Base-by-base conservation (phyloP, 495 filamentous ascomycete genomes). In the Penicillium soppii region DNA sequence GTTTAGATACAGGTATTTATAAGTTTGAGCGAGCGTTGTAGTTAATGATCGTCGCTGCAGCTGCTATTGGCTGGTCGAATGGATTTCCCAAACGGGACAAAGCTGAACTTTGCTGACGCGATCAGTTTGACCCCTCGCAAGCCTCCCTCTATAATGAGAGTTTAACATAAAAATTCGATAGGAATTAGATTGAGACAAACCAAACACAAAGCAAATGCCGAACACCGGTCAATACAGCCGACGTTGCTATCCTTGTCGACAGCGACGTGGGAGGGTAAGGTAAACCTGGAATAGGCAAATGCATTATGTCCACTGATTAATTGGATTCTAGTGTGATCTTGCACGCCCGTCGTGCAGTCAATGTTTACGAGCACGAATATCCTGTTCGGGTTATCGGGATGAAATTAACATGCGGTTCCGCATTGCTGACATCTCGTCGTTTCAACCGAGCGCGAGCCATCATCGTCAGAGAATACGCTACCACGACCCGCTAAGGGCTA, bases 201-300 rank as follows among this genome's bases (percentile, higher is more conserved):
- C 32, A 38, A 45, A 39, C 19, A 8, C 32, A 25, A 45, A 36
- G 3, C 7, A 6, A 46, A 53, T 53, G 50, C 50, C 50, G 20
- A 53, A 53, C 42, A 53, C 50, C 42, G 40, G 50, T 53, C 32
- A 23, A 46, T 53, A 53, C 38, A 53, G 50, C 50, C 50, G 50
- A 29, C 20, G 23, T 39, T 53, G 50, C 19, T 39, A 46, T 53
- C 36, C 36, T 38, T 45, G 42, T 46, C 50, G 50, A 46, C 50
- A 46, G 42, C 50, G 50, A 46, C 50, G 50, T 1, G 27, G 32
- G 30, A 53, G 39, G 50, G 50, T 46, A 53, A 4, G 36, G 25
- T 39, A 25, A 23, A 27, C 27, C 22, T 44, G 22, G 32, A 22
- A 53, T 40, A 32, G 36, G 12, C 38, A 12, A 43, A 19, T 36